Percentiles rank a stretch among this genome's conserved stretches.
Conservation (phyloP, 2,329 filamentous ascomycete genomes). For the Ophiostoma piceae region DNA sequence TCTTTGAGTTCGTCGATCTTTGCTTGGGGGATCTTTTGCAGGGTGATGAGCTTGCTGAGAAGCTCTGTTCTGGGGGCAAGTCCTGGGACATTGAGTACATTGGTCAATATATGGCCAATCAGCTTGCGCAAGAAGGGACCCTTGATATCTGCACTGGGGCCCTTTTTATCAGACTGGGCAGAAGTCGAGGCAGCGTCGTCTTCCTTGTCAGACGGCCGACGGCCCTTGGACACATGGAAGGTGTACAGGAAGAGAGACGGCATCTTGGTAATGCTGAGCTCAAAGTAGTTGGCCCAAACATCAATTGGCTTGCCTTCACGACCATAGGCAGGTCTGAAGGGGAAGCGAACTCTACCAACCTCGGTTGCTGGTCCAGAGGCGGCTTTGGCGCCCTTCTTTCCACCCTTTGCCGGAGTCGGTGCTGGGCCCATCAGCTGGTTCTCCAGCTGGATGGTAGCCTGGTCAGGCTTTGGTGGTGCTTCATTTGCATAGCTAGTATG, state of each 20-base stretch:
- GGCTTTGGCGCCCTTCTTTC: not conserved
- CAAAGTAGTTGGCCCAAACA: constrained; percentile 54
- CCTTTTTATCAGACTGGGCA: constrained; percentile 24
- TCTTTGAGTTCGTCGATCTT: constrained; percentile 19
- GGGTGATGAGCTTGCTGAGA: constrained; percentile 26
- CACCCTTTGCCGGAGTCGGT: not conserved
- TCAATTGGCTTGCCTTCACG: constrained; percentile 37
- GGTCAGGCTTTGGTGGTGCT: constrained; percentile 29
- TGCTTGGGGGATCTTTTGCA: constrained; percentile 18
- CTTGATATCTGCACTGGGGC: constrained; percentile 19
- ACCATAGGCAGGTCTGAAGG: constrained; percentile 48
- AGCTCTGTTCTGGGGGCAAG: constrained; percentile 29
- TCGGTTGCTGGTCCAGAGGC: not conserved
- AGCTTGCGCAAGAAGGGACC: constrained; percentile 26
- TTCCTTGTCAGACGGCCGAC: constrained; percentile 25
- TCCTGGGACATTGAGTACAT: constrained; percentile 35
- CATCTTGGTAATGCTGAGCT: constrained; percentile 37
- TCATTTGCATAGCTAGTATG: constrained; percentile 19
- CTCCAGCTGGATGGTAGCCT: constrained; percentile 31
- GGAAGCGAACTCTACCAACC: constrained; percentile 32
- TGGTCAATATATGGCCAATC: constrained; percentile 29
- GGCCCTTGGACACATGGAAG: constrained; percentile 34
- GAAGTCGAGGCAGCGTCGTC: not conserved
- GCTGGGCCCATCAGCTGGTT: constrained; percentile 25
- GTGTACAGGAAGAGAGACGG: constrained; percentile 42